These are phyloP conservation scores for Vaccinium vitisidaea DNA, from an alignment of 148 eudicot genomes.

Conservation along the genomic window DNA sequence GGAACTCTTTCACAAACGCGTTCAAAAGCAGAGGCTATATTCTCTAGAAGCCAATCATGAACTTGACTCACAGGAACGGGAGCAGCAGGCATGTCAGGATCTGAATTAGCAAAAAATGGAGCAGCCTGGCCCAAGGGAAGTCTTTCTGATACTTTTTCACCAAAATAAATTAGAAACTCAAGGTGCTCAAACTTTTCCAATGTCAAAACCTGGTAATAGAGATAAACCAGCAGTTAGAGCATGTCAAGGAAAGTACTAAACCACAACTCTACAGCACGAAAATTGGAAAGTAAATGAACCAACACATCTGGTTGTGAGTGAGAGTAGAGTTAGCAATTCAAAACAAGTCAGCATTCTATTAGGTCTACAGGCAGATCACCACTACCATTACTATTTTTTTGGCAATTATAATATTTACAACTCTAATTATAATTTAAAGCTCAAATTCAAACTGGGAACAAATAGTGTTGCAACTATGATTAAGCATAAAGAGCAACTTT, in stretches of 20 bases:
- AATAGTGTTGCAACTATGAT: too few relatives aligned
- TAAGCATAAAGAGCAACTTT: too few relatives aligned
- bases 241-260: conserved; percentile 7
- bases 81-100: conserved; percentile 97
- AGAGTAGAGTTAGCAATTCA: background rate
- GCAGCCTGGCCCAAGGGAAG: conserved; percentile 75
- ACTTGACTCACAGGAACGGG: conserved; percentile 86
- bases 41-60: conserved; percentile 87
- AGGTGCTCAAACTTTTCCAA: conserved; percentile 91
- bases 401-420: background rate
- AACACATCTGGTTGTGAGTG: background rate
- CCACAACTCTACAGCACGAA: background rate
- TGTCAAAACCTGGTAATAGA: conserved; percentile 63
- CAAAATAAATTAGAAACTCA: conserved; percentile 73
- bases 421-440: background rate
- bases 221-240: background rate
- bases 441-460: too few relatives aligned
- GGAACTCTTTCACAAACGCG: conserved; percentile 73
- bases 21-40: conserved; percentile 66
- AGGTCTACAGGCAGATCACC: background rate
- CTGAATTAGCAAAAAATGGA: conserved; percentile 96
- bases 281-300: background rate
- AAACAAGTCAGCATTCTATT: background rate
- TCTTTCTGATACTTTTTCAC: conserved; percentile 73
- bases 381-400: background rate